phyloP scores from a whole-genome alignment of 129 eudicot species.

The Saposhnikovia divaricata region DNA sequence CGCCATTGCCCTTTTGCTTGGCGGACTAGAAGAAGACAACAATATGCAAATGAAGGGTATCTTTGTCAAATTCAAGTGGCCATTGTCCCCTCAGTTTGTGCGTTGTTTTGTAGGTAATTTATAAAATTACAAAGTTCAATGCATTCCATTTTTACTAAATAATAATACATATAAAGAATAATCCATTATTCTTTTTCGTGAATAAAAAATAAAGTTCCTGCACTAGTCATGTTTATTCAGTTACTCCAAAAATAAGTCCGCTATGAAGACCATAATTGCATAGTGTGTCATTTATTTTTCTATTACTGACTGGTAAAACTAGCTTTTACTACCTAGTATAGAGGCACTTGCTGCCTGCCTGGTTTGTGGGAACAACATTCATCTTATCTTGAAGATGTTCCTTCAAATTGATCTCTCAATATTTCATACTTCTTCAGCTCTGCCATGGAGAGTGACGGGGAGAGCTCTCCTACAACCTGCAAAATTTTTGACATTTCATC shows the following conservation, averaged over 20 bases:
- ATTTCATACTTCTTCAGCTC: constrained; percentile 52
- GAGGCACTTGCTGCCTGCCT: not conserved
- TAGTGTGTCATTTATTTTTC: not conserved
- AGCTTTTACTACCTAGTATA: not conserved
- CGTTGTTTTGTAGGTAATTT: too few species aligned
- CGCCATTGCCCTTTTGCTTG: not conserved
- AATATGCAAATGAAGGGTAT: not conserved
- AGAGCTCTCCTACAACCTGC: constrained; percentile 50
- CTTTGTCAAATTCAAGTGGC: not conserved
- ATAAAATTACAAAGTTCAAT: not conserved
- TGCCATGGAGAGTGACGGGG: constrained; percentile 53
- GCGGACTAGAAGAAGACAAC: not conserved
- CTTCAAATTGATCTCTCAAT: constrained; percentile 58
- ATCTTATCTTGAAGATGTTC: constrained; percentile 27
- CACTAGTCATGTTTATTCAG: not conserved
- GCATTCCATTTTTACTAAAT: not conserved
- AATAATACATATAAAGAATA: not conserved
- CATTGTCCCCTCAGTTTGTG: too few species aligned
- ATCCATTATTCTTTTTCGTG: not conserved
- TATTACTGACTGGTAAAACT: not conserved
- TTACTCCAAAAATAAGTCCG: not conserved
- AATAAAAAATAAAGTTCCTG: not conserved
- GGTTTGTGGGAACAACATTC: not conserved
- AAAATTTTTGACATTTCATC: not conserved
- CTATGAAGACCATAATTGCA: not conserved